These are phyloP conservation scores for Cladorrhinum samala DNA, from an alignment of 495 filamentous ascomycete genomes.

Conservation along the genomic window DNA sequence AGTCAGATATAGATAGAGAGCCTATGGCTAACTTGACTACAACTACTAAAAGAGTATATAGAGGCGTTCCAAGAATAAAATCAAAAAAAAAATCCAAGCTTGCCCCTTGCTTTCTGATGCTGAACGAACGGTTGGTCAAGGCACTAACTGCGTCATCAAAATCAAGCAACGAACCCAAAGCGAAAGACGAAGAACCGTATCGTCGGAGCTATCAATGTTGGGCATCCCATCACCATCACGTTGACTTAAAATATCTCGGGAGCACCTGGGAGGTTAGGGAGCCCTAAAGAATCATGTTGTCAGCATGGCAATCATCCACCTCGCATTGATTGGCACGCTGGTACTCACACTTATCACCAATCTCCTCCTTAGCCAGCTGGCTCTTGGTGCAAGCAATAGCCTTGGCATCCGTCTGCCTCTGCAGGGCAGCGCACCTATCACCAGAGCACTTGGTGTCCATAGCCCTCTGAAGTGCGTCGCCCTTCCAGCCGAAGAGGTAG, in stretches of 20 bases:
- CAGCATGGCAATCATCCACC: background rate
- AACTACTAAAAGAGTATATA: too few species aligned
- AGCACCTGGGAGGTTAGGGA: background rate
- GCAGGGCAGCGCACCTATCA: conserved; percentile 30
- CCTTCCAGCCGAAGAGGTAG: conserved; percentile 33
- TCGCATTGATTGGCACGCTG: background rate
- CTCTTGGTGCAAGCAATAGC: conserved; percentile 15
- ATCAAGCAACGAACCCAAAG: too few species aligned
- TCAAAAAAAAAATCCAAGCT: too few species aligned
- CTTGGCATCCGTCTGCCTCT: conserved; percentile 28
- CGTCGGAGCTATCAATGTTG: too few species aligned
- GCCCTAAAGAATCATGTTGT: background rate
- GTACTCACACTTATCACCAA: conserved; percentile 9
- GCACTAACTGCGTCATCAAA: too few species aligned
- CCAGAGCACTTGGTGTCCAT: conserved; percentile 42
- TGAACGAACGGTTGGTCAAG: too few species aligned
- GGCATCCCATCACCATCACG: too few species aligned
- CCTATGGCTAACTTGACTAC: too few species aligned
- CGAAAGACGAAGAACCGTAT: too few species aligned
- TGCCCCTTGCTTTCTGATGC: too few species aligned
- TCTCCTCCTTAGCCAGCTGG: conserved; percentile 6
- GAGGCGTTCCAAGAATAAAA: too few species aligned
- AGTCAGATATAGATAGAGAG: too few species aligned
- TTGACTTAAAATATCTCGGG: background rate
- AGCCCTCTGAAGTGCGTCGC: conserved; percentile 36